A percentile compares a stretch with the other conserved stretches of the same genome.
phyloP scores from a whole-genome alignment of 176 grass and related monocot genomes.

The Eragrostis nindensis region DNA sequence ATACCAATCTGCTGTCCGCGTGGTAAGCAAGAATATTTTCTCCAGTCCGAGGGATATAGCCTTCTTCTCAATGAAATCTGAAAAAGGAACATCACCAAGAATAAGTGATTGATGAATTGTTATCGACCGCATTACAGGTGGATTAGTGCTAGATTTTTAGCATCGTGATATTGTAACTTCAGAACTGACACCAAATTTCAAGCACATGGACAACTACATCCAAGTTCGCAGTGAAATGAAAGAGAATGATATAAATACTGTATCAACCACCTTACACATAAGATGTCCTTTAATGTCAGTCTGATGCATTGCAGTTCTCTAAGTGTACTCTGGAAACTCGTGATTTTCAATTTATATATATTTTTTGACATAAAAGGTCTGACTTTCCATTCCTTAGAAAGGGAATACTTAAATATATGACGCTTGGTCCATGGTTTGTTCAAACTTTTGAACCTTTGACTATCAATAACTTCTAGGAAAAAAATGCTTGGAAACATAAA shows the following conservation, averaged over 20 bases:
- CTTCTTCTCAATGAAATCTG: constrained; percentile 96
- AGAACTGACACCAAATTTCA: background rate
- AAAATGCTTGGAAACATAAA: too few species aligned
- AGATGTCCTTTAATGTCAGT: background rate
- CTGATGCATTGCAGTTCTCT: background rate
- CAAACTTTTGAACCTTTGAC: too few species aligned
- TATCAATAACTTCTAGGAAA: too few species aligned
- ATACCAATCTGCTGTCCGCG: constrained; percentile 91
- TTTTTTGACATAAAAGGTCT: background rate
- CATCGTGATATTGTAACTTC: background rate
- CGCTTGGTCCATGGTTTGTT: too few species aligned
- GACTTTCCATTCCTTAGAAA: background rate
- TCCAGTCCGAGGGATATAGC: constrained; percentile 78
- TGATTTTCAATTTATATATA: background rate
- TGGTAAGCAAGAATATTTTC: constrained; percentile 98
- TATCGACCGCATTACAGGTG: background rate
- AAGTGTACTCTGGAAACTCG: background rate
- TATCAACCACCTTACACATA: background rate
- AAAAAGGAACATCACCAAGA: background rate
- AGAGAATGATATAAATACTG: background rate
- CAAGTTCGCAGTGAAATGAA: background rate
- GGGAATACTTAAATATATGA: too few species aligned
- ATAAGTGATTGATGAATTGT: constrained; percentile 16
- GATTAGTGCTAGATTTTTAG: background rate
- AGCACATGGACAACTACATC: background rate